Evolutionary conservation across 2,329 filamentous ascomycete species (phyloP).

Genomic region (Fusarium sp.): DNA sequence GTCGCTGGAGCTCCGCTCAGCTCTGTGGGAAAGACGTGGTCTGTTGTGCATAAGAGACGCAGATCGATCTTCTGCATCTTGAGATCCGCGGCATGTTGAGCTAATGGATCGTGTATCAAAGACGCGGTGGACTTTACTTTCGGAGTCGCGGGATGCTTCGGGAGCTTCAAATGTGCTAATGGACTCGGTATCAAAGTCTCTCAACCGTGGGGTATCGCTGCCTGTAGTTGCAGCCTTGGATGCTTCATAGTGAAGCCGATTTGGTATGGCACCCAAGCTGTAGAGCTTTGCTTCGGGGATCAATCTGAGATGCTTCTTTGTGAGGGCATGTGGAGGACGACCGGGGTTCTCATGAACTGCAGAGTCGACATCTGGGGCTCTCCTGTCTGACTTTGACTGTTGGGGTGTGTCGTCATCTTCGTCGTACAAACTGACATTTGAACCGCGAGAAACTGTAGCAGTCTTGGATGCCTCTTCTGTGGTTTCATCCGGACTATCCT

Average conservation of each 20-base stretch:
- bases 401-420: background rate
- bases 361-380: background rate
- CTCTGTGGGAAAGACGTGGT: background rate
- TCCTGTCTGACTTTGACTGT: background rate
- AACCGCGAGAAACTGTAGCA: background rate
- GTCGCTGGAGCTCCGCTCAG: background rate
- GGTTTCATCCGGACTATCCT: background rate
- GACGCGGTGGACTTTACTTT: constrained; percentile 30
- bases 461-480: background rate
- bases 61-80: background rate
- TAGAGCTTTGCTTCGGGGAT: constrained; percentile 25
- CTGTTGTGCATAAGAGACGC: background rate
- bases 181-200: constrained; percentile 11
- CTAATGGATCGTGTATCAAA: constrained; percentile 27
- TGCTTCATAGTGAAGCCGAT: constrained; percentile 8
- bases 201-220: constrained; percentile 11
- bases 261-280: constrained; percentile 14
- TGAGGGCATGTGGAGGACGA: constrained; percentile 13
- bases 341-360: background rate
- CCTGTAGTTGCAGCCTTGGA: constrained; percentile 36
- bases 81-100: constrained; percentile 31
- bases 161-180: background rate
- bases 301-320: constrained; percentile 24
- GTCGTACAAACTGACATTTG: background rate
- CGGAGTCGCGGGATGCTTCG: background rate